Evolutionary conservation across 345 rosid genomes (phyloP).

Genomic region (Euphorbia lathyris): DNA sequence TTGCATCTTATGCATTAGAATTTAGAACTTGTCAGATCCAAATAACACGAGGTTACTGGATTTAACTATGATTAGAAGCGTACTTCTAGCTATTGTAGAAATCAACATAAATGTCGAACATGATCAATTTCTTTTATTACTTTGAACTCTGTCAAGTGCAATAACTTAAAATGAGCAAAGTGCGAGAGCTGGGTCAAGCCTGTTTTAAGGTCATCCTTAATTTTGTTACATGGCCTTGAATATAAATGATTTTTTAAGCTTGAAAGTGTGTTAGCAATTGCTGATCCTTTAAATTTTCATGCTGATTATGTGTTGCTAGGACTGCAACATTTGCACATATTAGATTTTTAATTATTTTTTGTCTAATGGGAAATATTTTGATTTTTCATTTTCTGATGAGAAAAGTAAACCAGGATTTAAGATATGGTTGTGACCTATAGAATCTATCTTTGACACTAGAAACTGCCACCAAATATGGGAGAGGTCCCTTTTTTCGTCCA

Average conservation of each 20-base stretch:
- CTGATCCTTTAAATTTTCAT: not conserved
- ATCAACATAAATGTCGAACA: no score
- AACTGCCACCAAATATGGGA: not conserved
- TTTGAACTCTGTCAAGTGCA: not conserved
- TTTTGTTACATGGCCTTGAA: not conserved
- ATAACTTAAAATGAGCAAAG: not conserved
- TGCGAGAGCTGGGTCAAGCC: not conserved
- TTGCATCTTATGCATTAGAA: not conserved
- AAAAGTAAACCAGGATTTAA: not conserved
- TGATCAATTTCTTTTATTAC: not conserved
- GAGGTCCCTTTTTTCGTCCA: no score
- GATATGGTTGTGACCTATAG: not conserved
- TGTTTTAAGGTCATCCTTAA: not conserved
- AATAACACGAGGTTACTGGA: not conserved
- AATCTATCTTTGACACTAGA: not conserved
- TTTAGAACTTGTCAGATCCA: conserved; percentile 9
- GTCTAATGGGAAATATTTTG: no score
- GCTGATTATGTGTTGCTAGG: not conserved
- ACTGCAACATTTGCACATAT: not conserved
- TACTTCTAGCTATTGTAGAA: not conserved
- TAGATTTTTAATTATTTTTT: no score
- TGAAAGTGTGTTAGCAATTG: no score
- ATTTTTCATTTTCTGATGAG: not conserved
- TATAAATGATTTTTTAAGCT: no score
- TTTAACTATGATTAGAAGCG: not conserved